These are phyloP conservation scores for Trichoderma cornu-damae DNA, from an alignment of 2,329 filamentous ascomycete genomes.

Conservation along the genomic window DNA sequence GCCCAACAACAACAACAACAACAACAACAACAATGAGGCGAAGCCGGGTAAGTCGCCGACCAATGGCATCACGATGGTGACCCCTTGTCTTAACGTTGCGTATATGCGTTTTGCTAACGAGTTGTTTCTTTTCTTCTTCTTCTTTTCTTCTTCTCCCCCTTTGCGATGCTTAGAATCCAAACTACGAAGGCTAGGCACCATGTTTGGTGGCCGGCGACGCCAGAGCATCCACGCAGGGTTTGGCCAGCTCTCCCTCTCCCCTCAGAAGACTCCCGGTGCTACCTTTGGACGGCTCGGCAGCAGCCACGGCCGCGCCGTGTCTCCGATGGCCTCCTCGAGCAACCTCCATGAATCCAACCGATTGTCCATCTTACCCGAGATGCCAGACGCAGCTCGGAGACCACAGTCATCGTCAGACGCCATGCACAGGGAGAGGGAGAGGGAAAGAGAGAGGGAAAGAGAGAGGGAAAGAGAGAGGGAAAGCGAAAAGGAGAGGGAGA, in stretches of 20 bases:
- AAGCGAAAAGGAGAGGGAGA: conserved; percentile 3
- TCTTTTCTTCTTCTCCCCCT: no score
- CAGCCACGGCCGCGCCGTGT: conserved; percentile 55
- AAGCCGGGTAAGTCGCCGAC: conserved; percentile 33
- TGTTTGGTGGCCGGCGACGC: conserved; percentile 57
- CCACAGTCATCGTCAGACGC: conserved; percentile 28
- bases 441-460: conserved; percentile 13
- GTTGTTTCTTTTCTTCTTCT: no score
- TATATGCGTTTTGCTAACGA: neutral
- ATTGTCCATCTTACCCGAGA: conserved; percentile 55
- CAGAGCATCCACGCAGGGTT: conserved; percentile 63
- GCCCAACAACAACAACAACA: conserved; percentile 22
- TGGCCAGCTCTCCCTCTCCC: conserved; percentile 43
- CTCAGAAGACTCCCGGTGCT: conserved; percentile 43
- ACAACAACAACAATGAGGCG: conserved; percentile 28
- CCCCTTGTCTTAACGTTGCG: no score
- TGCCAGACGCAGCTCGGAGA: conserved; percentile 39
- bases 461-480: conserved; percentile 10
- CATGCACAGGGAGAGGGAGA: conserved; percentile 16
- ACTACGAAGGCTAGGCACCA: conserved; percentile 61
- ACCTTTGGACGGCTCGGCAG: conserved; percentile 60
- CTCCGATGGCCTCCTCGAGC: conserved; percentile 54
- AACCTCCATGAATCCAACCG: conserved; percentile 53
- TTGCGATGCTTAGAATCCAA: conserved; percentile 42
- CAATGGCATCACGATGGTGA: neutral